Conservation (phyloP, 1,284 basidiomycete genomes). For the Malassezia restricta region DNA sequence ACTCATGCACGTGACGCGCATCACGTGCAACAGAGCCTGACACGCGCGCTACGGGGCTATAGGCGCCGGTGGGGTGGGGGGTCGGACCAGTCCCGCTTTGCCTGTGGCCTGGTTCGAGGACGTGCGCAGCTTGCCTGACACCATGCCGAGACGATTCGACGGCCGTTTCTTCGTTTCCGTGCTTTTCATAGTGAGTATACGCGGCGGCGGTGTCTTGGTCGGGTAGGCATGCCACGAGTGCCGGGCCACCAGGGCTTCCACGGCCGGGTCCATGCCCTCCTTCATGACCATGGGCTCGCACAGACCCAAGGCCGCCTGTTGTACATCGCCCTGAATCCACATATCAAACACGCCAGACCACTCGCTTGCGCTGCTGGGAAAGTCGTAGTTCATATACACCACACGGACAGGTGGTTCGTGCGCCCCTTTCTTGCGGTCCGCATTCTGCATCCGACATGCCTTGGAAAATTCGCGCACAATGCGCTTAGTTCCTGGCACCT, state of each 20-base stretch:
- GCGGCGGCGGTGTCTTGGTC: neutral
- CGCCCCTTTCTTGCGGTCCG: neutral
- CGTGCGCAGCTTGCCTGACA: conserved; percentile 8
- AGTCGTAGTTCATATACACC: conserved; percentile 77
- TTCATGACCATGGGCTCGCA: neutral
- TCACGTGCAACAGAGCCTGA: conserved; percentile 4
- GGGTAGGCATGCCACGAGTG: conserved; percentile 4
- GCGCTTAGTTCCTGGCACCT: conserved; percentile 82
- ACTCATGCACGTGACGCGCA: neutral
- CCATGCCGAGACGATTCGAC: neutral
- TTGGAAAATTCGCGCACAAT: conserved; percentile 86
- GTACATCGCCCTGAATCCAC: conserved; percentile 80
- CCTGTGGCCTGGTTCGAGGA: neutral
- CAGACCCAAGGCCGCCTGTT: conserved; percentile 48
- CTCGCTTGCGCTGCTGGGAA: conserved; percentile 68
- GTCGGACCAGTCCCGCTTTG: neutral
- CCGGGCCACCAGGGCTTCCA: neutral
- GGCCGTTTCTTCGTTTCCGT: neutral
- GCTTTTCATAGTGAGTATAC: neutral
- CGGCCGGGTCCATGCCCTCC: neutral
- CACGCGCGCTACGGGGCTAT: neutral
- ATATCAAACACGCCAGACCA: conserved; percentile 85
- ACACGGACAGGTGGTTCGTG: conserved; percentile 53
- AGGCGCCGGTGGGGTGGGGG: no score
- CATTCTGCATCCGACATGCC: conserved; percentile 55